Conservation (phyloP, 225 moss, liverwort and hornwort species). For the Climacium dendroides region DNA sequence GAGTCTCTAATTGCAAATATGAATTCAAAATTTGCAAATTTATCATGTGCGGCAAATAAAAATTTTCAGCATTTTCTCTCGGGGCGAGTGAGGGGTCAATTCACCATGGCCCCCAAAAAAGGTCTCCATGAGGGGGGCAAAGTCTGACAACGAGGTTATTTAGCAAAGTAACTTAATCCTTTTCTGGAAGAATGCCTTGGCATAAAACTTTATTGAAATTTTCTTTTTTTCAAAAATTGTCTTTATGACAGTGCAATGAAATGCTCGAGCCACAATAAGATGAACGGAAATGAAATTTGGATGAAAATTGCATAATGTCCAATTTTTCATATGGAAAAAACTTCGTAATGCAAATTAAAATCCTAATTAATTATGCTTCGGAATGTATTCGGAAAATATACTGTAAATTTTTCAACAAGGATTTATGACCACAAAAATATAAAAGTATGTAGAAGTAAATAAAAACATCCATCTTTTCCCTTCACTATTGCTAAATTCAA, state of each 20-base stretch:
- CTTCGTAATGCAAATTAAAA: accelerated
- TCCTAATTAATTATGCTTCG: not conserved
- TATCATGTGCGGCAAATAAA: too few relatives aligned
- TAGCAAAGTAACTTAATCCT: accelerated
- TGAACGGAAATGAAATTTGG: not conserved
- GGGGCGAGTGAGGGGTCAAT: too few relatives aligned
- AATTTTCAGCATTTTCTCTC: too few relatives aligned
- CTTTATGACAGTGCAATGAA: not conserved
- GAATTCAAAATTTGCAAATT: too few relatives aligned
- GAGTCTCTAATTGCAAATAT: too few relatives aligned
- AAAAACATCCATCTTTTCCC: not conserved
- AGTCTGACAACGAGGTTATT: not conserved
- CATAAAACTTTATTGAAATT: not conserved
- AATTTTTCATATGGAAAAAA: not conserved
- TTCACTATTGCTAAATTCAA: not conserved
- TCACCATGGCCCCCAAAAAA: too few relatives aligned
- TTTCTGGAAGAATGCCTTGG: accelerated
- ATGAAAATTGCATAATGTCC: not conserved
- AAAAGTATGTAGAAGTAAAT: not conserved
- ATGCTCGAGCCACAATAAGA: accelerated
- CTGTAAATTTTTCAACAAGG: accelerated
- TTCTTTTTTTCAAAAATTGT: accelerated
- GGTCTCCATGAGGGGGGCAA: accelerated
- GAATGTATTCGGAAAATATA: accelerated
- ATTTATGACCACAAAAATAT: accelerated